Base-by-base conservation (phyloP, 495 filamentous ascomycete species). In the Chaetomidium leptoderma region DNA sequence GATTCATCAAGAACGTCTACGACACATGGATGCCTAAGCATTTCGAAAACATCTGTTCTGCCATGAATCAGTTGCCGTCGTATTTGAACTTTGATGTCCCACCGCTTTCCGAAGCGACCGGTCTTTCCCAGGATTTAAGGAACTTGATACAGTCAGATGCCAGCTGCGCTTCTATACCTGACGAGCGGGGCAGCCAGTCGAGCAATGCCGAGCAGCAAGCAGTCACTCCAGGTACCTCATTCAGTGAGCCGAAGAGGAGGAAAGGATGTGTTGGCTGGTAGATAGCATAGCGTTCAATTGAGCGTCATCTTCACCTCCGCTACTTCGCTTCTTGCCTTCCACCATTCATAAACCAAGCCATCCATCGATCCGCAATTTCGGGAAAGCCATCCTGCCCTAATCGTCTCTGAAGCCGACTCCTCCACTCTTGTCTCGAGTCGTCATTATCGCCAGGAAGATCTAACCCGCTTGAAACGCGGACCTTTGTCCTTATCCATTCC, bases 401-500 rank as follows among this genome's bases (percentile, higher is more conserved):
- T 56, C 33, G 53, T 48, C 43, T 48, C 32, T 56, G 53, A 47
- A 56, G 53, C 43, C 53, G 53, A 4, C 53, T 47, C 33, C 53
- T 56, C 53, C 53, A 56, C 2, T 56, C 43, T 30, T 56, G 42
- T 48, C 53, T 56, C 39, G 32, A 47, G 43, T 47, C 53, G 32
- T 56, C 53, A 30, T 56, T 30, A 48, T 56, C 43, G 53, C 53
- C 53, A 48, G 9, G 43, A 21, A 56, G 53, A 39, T 56, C 43
- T 19, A 56, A 56, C 39, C 53, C 53, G 53, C 53, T 56, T 16
- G 53, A 56, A 47, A 56, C 42, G 43, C 43, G 19, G 32, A 56
- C 53, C 19, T 52, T 58, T 16, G 55, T 52, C 55, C 55, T 49
- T 52, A 58, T 42, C 44, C 47, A 52, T 46, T 58, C 55, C 39